Percentiles rank a stretch among this genome's conserved stretches.
phyloP scores from a whole-genome alignment of 805 yeast genomes.

The Kuraishia borneana region DNA sequence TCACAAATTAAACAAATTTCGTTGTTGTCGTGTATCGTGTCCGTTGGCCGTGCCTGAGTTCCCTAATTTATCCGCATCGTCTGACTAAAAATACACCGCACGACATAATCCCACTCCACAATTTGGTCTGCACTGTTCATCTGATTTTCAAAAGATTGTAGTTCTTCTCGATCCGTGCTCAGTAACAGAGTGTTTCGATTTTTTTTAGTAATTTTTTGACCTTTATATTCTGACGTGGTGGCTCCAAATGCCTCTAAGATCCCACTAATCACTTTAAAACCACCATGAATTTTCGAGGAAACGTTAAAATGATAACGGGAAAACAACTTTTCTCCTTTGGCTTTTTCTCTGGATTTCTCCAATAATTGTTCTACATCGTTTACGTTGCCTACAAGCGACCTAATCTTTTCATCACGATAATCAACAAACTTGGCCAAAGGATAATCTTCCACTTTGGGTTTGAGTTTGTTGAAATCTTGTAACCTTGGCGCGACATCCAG shows the following conservation, averaged over 20 bases:
- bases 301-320: conserved; percentile 37
- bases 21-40: background rate
- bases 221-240: conserved; percentile 9
- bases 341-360: conserved; percentile 8
- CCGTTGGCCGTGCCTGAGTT: background rate
- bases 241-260: conserved; percentile 56
- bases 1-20: background rate
- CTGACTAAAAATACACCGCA: conserved; percentile 40
- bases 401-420: conserved; percentile 21
- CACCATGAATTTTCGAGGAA: conserved; percentile 50
- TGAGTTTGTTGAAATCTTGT: conserved; percentile 12
- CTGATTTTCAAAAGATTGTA: no score
- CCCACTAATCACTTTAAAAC: conserved; percentile 39
- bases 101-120: conserved; percentile 59
- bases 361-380: conserved; percentile 9
- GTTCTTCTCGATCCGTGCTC: no score
- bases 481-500: conserved; percentile 7
- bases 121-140: no score
- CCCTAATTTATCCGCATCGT: conserved; percentile 8
- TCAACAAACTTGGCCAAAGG: conserved; percentile 16
- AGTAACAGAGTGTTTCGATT: conserved; percentile 4
- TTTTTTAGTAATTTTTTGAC: conserved; percentile 8
- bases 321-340: conserved; percentile 27
- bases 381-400: conserved; percentile 13
- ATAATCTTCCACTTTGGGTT: conserved; percentile 15